Percentiles rank a stretch among this genome's conserved stretches.
phyloP scores from a whole-genome alignment of 495 filamentous ascomycete genomes.

The Sphaerosporella brunnea region DNA sequence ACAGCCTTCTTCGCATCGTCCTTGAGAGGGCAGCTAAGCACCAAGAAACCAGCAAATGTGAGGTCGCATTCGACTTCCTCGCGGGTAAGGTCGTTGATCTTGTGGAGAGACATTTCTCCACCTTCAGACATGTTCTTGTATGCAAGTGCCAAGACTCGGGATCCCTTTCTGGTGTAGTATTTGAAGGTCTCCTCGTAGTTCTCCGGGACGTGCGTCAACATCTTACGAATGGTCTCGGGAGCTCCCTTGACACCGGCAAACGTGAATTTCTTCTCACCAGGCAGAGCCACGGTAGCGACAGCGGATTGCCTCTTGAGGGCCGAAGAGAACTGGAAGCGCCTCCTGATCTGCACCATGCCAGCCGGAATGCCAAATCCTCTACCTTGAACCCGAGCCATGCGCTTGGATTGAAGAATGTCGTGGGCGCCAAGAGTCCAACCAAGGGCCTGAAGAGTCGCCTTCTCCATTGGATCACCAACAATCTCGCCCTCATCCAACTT shows the following conservation, averaged over 20 bases:
- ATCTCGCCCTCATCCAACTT: conserved; percentile 93
- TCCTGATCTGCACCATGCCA: conserved; percentile 63
- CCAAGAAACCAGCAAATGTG: conserved; percentile 83
- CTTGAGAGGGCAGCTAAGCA: conserved; percentile 89
- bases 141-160: conserved; percentile 78
- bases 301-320: conserved; percentile 90
- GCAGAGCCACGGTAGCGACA: conserved; percentile 61
- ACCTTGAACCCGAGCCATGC: conserved; percentile 32
- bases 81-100: conserved; percentile 79
- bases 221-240: conserved; percentile 84
- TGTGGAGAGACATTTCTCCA: conserved; percentile 57
- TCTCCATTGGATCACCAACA: conserved; percentile 98
- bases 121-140: conserved; percentile 79
- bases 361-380: conserved; percentile 32
- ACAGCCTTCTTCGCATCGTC: conserved; percentile 88
- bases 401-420: conserved; percentile 54
- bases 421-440: conserved; percentile 83
- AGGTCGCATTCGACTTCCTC: conserved; percentile 79
- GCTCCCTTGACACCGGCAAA: conserved; percentile 94
- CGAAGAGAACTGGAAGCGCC: conserved; percentile 96
- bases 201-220: conserved; percentile 65
- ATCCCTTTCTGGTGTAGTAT: conserved; percentile 87
- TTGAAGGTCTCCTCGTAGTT: conserved; percentile 98
- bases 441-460: conserved; percentile 73
- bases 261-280: conserved; percentile 56